Evolutionary conservation across 768 basidiomycete genomes (phyloP).

Genomic region (Naematelia encephala): DNA sequence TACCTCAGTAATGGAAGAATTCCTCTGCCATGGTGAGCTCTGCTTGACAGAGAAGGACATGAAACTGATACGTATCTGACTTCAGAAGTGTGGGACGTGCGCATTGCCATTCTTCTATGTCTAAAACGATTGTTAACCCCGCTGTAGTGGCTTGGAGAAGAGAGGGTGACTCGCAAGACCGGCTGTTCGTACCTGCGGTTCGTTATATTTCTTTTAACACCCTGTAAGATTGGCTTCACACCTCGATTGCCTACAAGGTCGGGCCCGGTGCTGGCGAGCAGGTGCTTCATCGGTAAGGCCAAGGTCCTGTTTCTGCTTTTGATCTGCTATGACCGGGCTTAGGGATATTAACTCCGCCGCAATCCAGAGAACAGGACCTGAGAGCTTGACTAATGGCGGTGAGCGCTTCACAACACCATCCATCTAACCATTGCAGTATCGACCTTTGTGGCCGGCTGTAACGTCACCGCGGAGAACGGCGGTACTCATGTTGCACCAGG

Average conservation of each 20-base stretch:
- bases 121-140: too few species aligned
- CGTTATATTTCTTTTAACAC: too few species aligned
- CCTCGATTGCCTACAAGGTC: constrained; percentile 23
- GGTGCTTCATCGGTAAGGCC: constrained; percentile 18
- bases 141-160: constrained; percentile 21
- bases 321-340: too few species aligned
- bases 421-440: constrained; percentile 20
- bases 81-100: constrained; percentile 24
- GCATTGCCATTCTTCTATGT: too few species aligned
- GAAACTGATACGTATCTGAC: too few species aligned
- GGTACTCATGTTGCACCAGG: constrained; percentile 24
- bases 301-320: too few species aligned
- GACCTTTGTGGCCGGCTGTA: constrained; percentile 23
- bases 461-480: constrained; percentile 22
- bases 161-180: constrained; percentile 19
- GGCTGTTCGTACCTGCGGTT: constrained; percentile 8
- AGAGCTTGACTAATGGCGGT: constrained; percentile 15
- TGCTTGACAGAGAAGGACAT: too few species aligned
- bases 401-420: too few species aligned
- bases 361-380: constrained; percentile 22
- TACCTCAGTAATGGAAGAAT: constrained; percentile 24
- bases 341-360: constrained; percentile 18
- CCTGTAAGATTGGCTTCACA: constrained; percentile 23
- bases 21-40: constrained; percentile 15
- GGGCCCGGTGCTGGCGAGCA: constrained; percentile 17